Evolutionary conservation across 805 yeast species (phyloP), one percentile per base, ranked within the genome.

Genomic region (Dipodascopsis tothii): DNA sequence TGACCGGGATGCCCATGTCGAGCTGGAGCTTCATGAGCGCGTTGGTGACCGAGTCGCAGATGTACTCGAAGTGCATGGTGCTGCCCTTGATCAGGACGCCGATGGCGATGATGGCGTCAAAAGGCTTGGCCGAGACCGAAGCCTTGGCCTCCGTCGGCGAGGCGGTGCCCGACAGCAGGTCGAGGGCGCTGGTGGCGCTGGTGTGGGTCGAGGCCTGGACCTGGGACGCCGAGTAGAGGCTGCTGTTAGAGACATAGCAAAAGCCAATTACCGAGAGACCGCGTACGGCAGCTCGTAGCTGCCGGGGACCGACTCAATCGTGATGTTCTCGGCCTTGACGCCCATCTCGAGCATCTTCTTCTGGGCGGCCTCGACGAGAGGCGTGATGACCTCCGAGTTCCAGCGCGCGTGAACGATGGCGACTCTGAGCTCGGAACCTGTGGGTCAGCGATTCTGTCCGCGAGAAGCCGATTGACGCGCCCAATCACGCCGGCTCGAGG

Each of bases 41-140:
- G 52, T 80, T 77, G 6, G 96, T 79, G 17, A 82, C 85, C 2
- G 95, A 68, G 47, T 92, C 97, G 61, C 95, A 83, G 57, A 92
- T 92, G 69, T 90, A 92, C 67, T 92, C 98, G 62, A 92, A 92
- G 68, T 92, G 98, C 95, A 87, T 87, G 30, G 97, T 92, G 32
- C 88, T 79, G 43, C 98, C 98, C 69, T 92, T 92, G 67, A 92
- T 90, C 59, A 92, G 72, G 32, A 84, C 88, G 44, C 98, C 98
- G 56, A 92, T 86, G 43, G 97, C 88, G 46, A 92, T 84, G 32
- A 90, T 75, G 3, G 90, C 96, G 63, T 92, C 96, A 44, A 82
- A 67, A 21, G 51, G 48, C 39, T 49, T 49, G 7, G 44, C 40
- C n/a, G 41, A 11, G 7, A 44, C 30, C 27, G 44, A 17, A 5